Evolutionary conservation across 2,329 filamentous ascomycete species (phyloP).

Genomic region (Aureobasidium sp.): DNA sequence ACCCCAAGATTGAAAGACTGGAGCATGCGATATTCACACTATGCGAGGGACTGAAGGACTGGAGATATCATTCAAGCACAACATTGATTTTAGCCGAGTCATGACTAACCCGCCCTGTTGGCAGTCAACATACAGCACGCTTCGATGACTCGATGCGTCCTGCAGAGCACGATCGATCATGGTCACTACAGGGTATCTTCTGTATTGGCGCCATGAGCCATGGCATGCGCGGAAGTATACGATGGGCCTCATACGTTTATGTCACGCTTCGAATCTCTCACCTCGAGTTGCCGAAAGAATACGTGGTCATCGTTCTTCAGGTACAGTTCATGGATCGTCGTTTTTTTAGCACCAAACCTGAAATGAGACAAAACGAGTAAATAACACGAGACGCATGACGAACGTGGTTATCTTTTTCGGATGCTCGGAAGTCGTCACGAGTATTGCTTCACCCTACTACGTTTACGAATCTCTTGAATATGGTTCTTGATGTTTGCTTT

Average conservation of each 20-base stretch:
- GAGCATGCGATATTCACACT: not conserved
- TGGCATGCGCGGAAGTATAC: not conserved
- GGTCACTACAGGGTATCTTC: not conserved
- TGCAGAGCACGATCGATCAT: not conserved
- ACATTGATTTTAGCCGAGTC: not conserved
- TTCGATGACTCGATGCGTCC: not conserved
- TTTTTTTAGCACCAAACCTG: not conserved
- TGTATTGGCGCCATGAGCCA: not conserved
- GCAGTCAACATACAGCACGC: not conserved
- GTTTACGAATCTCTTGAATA: too few relatives aligned
- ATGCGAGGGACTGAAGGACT: not conserved
- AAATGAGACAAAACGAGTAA: not conserved
- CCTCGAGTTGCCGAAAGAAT: not conserved
- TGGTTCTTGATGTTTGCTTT: too few relatives aligned
- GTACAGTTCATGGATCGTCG: not conserved
- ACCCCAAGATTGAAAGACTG: not conserved
- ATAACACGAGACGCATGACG: not conserved
- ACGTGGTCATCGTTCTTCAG: not conserved
- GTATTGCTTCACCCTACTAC: not conserved
- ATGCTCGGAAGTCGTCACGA: too few relatives aligned
- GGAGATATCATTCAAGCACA: not conserved
- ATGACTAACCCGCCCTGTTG: too few relatives aligned
- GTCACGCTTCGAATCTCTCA: not conserved
- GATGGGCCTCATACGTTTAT: not conserved
- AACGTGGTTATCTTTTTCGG: not conserved